Evolutionary conservation across 1,284 basidiomycete species (phyloP).

Genomic region (Chondrostereum purpureum): DNA sequence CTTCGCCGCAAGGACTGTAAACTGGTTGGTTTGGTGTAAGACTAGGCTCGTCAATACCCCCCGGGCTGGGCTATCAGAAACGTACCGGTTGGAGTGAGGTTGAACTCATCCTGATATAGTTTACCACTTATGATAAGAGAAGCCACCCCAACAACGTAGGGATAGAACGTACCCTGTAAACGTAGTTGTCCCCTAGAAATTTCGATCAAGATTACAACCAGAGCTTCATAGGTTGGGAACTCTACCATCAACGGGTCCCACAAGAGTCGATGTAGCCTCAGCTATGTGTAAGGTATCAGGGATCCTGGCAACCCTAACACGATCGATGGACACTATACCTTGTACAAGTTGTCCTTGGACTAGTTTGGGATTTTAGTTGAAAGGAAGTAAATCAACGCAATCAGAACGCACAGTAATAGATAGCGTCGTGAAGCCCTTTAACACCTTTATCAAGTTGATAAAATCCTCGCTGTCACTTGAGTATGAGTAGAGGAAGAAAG

Average conservation of each 20-base stretch:
- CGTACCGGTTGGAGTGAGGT: slow-evolving; percentile 19
- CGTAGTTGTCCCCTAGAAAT: slow-evolving; percentile 16
- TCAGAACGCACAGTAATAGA: slow-evolving; percentile 9
- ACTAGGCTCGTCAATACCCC: too few relatives aligned
- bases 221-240: neutral
- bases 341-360: slow-evolving; percentile 11
- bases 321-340: neutral
- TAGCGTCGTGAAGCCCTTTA: slow-evolving; percentile 8
- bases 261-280: slow-evolving; percentile 9
- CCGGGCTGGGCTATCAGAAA: too few relatives aligned
- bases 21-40: too few relatives aligned
- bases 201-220: neutral
- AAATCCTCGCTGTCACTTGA: slow-evolving; percentile 5
- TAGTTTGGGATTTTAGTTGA: neutral
- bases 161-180: too few relatives aligned
- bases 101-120: slow-evolving; percentile 20
- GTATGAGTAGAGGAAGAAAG: neutral
- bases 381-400: neutral
- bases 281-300: neutral
- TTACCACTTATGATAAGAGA: too few relatives aligned
- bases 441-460: slow-evolving; percentile 10
- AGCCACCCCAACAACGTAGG: too few relatives aligned
- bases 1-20: slow-evolving; percentile 16
- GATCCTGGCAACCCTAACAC: too few relatives aligned
- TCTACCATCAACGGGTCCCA: slow-evolving; percentile 8